A percentile compares a stretch with the other conserved stretches of the same genome.
Conservation (phyloP, 208 protist genomes). For the Crithidia acanthocephali region DNA sequence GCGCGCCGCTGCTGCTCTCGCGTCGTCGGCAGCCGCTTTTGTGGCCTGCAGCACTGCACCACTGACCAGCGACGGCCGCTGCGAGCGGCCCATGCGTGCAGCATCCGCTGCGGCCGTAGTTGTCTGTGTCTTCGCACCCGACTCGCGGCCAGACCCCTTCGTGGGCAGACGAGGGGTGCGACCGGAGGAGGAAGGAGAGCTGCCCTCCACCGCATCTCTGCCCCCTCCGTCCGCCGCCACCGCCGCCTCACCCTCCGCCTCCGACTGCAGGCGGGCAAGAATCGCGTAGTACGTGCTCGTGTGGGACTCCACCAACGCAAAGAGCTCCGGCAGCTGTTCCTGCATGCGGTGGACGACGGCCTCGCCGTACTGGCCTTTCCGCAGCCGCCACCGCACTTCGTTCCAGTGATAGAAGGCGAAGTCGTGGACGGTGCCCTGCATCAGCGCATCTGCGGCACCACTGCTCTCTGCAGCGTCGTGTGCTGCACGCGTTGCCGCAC, state of each 20-base stretch:
- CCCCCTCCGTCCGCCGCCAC: background rate
- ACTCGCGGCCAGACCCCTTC: background rate
- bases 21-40: background rate
- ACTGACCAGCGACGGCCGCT: constrained; percentile 18
- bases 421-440: constrained; percentile 11
- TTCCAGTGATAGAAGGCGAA: constrained; percentile 35
- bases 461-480: background rate
- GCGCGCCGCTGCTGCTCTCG: background rate
- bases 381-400: constrained; percentile 33
- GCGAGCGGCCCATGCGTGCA: background rate
- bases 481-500: constrained; percentile 21
- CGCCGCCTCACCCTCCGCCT: constrained; percentile 7
- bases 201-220: background rate
- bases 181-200: background rate
- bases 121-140: background rate
- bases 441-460: background rate
- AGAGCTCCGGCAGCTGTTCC: constrained; percentile 25
- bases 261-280: constrained; percentile 10
- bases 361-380: constrained; percentile 27
- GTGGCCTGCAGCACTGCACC: constrained; percentile 7
- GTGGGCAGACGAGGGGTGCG: background rate
- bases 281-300: constrained; percentile 24
- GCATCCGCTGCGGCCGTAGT: background rate
- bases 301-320: constrained; percentile 21
- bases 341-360: constrained; percentile 16